A percentile compares a stretch with the other conserved stretches of the same genome.
Conservation (phyloP, 768 basidiomycete genomes). For the Lactarius tabidus region DNA sequence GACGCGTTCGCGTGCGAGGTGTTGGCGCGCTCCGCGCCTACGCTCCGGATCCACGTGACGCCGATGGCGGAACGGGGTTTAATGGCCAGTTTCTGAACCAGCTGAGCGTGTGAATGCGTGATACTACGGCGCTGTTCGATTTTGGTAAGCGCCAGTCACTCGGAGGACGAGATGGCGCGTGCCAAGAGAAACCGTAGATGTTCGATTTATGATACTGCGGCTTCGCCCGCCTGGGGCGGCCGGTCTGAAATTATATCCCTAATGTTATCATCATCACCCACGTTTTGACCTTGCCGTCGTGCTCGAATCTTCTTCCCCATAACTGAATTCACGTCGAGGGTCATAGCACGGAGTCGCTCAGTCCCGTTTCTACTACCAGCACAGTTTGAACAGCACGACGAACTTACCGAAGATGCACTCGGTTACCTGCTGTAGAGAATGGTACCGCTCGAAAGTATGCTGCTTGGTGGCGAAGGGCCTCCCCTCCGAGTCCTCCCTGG, state of each 20-base stretch:
- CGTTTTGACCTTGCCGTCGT: too few species aligned
- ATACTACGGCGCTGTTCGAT: too few species aligned
- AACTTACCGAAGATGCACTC: neutral
- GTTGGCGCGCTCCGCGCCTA: slow-evolving; percentile 66
- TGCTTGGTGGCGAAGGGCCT: neutral
- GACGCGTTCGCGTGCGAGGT: slow-evolving; percentile 55
- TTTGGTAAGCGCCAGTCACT: too few species aligned
- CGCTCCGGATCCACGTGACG: slow-evolving; percentile 67
- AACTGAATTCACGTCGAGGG: neutral
- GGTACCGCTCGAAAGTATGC: slow-evolving; percentile 18
- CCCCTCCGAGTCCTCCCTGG: too few species aligned
- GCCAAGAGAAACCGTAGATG: slow-evolving; percentile 3
- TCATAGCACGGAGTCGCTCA: slow-evolving; percentile 3
- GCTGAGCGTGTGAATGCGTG: too few species aligned
- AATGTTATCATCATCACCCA: neutral
- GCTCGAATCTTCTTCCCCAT: neutral
- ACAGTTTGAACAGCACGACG: slow-evolving; percentile 2
- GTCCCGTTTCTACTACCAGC: neutral
- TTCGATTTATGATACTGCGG: neutral
- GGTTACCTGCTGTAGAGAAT: slow-evolving; percentile 24
- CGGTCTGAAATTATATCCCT: neutral
- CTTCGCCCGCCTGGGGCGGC: neutral
- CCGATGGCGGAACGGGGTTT: slow-evolving; percentile 54
- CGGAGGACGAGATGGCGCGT: too few species aligned
- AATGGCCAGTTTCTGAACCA: slow-evolving; percentile 39